These are phyloP conservation scores for Pestalotiopsis sp. DNA, from an alignment of 2,329 filamentous ascomycete species.

Conservation along the genomic window DNA sequence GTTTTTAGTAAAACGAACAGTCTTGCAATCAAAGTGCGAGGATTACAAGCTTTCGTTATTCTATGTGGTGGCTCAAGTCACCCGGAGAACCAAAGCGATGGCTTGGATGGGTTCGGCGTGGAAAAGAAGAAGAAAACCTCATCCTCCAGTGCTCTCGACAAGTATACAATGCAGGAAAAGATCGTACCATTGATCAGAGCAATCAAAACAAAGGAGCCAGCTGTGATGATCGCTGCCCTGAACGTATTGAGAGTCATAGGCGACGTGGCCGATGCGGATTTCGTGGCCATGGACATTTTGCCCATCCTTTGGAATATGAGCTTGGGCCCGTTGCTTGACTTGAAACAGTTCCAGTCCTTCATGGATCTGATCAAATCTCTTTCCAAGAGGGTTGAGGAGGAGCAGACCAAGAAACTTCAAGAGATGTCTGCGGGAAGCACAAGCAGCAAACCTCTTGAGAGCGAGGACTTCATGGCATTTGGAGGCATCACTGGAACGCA, in stretches of 20 bases:
- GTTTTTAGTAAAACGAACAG: constrained; percentile 95
- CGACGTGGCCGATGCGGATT: constrained; percentile 81
- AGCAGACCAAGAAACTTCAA: constrained; percentile 86
- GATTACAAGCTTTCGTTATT: constrained; percentile 85
- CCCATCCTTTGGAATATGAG: constrained; percentile 92
- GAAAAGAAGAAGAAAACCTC: constrained; percentile 64
- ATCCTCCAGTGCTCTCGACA: constrained; percentile 83
- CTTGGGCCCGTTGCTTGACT: constrained; percentile 83
- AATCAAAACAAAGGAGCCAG: constrained; percentile 97
- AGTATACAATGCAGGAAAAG: constrained; percentile 98
- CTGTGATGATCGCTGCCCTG: constrained; percentile 93
- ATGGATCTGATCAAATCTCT: constrained; percentile 86
- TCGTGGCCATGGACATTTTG: constrained; percentile 87
- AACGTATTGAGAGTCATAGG: constrained; percentile 85
- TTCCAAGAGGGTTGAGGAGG: constrained; percentile 80
- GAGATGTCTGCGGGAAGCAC: constrained; percentile 71
- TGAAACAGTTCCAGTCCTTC: constrained; percentile 86
- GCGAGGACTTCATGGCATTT: constrained; percentile 72
- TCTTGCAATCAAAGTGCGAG: constrained; percentile 91
- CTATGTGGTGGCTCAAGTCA: constrained; percentile 78
- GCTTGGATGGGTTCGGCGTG: constrained; percentile 71
- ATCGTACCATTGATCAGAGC: constrained; percentile 86
- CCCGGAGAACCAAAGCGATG: constrained; percentile 61
- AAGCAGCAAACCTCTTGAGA: constrained; percentile 50
- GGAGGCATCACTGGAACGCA: constrained; percentile 66